A percentile compares a stretch with the other conserved stretches of the same genome.
These are phyloP conservation scores for Pleurotus tuber-regium DNA, from an alignment of 768 basidiomycete genomes.

Conservation along the genomic window DNA sequence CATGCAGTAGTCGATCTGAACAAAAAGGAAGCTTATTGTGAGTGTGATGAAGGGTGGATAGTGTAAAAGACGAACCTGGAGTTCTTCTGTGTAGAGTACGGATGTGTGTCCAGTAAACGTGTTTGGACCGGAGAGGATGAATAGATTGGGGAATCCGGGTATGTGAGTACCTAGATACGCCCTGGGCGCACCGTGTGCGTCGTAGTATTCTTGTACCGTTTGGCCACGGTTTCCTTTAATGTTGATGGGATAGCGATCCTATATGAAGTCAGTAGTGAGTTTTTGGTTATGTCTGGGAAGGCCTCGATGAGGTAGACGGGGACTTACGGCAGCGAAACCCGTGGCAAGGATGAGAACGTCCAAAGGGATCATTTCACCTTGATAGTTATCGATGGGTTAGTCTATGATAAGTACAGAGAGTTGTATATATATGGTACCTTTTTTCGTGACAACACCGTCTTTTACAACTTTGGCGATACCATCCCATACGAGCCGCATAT, in stretches of 20 bases:
- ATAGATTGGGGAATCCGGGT: constrained; percentile 48
- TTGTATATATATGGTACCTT: constrained; percentile 22
- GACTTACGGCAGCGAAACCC: constrained; percentile 29
- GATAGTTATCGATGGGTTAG: too few relatives aligned
- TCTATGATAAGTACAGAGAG: neutral
- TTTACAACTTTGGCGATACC: constrained; percentile 36
- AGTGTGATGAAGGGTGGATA: neutral
- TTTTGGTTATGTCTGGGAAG: neutral
- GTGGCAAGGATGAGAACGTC: constrained; percentile 42
- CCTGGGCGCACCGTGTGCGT: constrained; percentile 35
- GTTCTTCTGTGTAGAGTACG: constrained; percentile 38
- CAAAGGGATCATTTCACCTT: constrained; percentile 34
- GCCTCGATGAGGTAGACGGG: neutral
- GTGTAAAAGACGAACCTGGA: constrained; percentile 26
- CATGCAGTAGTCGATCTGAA: constrained; percentile 38
- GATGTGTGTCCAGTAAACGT: constrained; percentile 42
- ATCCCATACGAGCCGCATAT: constrained; percentile 44
- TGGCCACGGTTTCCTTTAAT: constrained; percentile 27
- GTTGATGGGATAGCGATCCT: constrained; percentile 33
- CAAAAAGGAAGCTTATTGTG: neutral
- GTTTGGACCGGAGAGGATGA: constrained; percentile 40
- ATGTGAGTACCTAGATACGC: constrained; percentile 43
- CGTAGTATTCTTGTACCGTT: constrained; percentile 39
- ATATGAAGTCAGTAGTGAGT: neutral
- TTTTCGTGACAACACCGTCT: constrained; percentile 40